Base-by-base conservation (phyloP, 805 yeast species). In the Wickerhamiella galacta region DNA sequence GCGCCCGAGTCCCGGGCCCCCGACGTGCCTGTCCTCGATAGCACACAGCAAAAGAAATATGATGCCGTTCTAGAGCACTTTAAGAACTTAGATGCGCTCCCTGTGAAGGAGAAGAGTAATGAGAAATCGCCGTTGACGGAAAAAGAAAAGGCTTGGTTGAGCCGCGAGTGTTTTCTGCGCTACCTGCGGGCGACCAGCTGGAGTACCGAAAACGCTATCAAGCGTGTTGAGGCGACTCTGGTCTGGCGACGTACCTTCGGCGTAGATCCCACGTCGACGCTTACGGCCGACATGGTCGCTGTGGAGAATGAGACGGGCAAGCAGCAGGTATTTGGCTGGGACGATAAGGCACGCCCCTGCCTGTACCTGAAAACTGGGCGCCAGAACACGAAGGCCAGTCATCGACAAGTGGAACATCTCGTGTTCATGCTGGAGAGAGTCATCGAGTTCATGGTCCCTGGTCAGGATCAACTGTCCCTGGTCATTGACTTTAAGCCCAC, bases 231-330 rank as follows among this genome's bases (percentile, higher is more conserved):
- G 42, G 68, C 70, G 16, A 75, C 96, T 0, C 43, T 90, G 15
- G 74, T 80, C 3, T 90, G 98, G 98, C 72, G 98, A 60, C 72
- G 95, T 45, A 87, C 79, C 43, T 85, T 83, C 51, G 95, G 95
- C 16, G 74, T 78, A 22, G 56, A 54, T 28, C 56, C 58, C n/a
- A 26, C 41, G 24, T 21, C 47, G n/a, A 25, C 29, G 6, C 43
- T 60, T 30, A 40, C 56, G 11, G 46, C 55, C 2, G 59, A 53
- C 11, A 23, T 47, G 29, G 56, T 58, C 10, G 40, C 69, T 0
- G 64, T 56, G 2, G 95, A 90, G 58, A 78, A 80, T 53, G 85
- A 72, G 51, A 75, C 93, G 0, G 99, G 98, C 36, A 90, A 90
- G 54, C 82, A 87, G 55, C 76, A 87, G 16, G 74, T 87, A 33